These are phyloP conservation scores for Cystobasidium slooffiae DNA, from an alignment of 1,284 basidiomycete species.

Conservation along the genomic window DNA sequence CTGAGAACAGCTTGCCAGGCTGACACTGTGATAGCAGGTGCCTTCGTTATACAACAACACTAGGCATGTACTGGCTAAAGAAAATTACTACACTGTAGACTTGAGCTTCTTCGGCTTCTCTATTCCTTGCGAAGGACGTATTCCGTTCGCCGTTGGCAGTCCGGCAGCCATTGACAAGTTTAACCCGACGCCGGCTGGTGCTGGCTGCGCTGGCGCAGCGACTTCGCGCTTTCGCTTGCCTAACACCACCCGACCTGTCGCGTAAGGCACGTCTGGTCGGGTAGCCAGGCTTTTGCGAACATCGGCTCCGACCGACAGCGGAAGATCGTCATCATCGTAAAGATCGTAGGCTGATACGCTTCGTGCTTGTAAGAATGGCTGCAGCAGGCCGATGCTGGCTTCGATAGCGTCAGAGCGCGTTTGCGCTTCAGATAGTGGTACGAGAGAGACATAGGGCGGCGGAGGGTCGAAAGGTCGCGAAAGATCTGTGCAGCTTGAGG, in stretches of 20 bases:
- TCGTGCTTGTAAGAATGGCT: constrained; percentile 64
- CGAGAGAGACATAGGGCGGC: constrained; percentile 59
- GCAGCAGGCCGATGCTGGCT: constrained; percentile 82
- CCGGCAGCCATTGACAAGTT: not conserved
- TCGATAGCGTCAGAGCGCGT: constrained; percentile 69
- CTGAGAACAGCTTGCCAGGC: too few relatives aligned
- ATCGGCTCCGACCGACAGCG: not conserved
- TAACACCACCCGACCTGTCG: constrained; percentile 26
- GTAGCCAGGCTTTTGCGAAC: constrained; percentile 6
- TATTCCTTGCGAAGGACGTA: not conserved
- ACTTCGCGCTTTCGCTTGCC: constrained; percentile 38
- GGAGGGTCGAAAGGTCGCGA: constrained; percentile 20
- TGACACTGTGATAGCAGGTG: too few relatives aligned
- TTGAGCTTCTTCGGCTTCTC: constrained; percentile 6
- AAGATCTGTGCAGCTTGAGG: constrained; percentile 3
- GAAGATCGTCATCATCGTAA: constrained; percentile 46
- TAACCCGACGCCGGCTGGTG: not conserved
- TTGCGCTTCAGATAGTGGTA: constrained; percentile 76
- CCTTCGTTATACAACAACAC: too few relatives aligned
- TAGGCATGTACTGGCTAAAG: too few relatives aligned
- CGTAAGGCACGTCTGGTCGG: constrained; percentile 25
- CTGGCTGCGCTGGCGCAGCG: not conserved
- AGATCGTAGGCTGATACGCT: constrained; percentile 42
- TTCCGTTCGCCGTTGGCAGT: not conserved
- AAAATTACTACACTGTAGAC: not conserved